A percentile compares a stretch with the other conserved stretches of the same genome.
Evolutionary conservation across 1,284 basidiomycete genomes (phyloP).

Genomic region (Moesziomyces parantarcticus): DNA sequence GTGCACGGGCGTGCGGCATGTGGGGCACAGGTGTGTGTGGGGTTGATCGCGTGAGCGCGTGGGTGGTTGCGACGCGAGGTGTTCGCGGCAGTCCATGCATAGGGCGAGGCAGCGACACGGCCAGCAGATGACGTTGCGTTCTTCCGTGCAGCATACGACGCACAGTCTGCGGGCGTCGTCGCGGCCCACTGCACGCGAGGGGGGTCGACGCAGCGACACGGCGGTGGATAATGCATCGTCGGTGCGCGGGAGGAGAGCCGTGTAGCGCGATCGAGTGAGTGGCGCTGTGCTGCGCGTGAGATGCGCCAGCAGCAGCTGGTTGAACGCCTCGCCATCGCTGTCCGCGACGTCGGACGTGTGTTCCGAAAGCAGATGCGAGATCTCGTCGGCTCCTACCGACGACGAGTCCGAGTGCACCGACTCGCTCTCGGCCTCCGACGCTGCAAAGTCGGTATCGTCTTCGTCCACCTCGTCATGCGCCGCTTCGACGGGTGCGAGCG

Average conservation of each 20-base stretch:
- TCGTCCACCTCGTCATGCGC: slow-evolving; percentile 1
- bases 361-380: neutral
- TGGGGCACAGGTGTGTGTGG: slow-evolving; percentile 51
- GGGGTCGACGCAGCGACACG: slow-evolving; percentile 10
- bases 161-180: slow-evolving; percentile 40
- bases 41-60: slow-evolving; percentile 7
- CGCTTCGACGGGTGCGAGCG: neutral
- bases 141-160: slow-evolving; percentile 41
- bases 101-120: slow-evolving; percentile 66
- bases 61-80: slow-evolving; percentile 52
- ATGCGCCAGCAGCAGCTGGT: slow-evolving; percentile 48
- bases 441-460: neutral
- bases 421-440: slow-evolving; percentile 6
- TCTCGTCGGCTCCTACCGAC: slow-evolving; percentile 26
- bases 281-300: slow-evolving; percentile 37
- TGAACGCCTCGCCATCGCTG: slow-evolving; percentile 32
- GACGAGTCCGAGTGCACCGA: neutral
- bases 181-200: neutral
- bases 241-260: slow-evolving; percentile 11
- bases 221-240: too few relatives aligned
- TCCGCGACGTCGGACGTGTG: slow-evolving; percentile 15
- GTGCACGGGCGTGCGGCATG: slow-evolving; percentile 56
- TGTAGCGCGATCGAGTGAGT: slow-evolving; percentile 44
- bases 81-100: slow-evolving; percentile 62
- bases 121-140: slow-evolving; percentile 62